phyloP scores from a whole-genome alignment of 2,329 filamentous ascomycete species.

The Colletotrichum paranaense region DNA sequence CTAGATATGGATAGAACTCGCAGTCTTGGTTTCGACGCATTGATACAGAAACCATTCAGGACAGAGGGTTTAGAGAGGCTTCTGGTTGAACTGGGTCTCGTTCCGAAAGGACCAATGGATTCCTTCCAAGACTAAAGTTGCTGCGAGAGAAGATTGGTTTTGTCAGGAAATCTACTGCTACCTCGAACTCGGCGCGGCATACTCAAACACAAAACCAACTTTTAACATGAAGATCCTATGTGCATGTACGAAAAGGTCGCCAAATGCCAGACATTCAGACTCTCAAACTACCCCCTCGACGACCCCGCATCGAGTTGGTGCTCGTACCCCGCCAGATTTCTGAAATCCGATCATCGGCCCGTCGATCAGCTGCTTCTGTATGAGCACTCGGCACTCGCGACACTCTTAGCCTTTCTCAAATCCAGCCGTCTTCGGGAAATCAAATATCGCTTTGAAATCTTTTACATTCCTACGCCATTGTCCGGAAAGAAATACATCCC shows the following conservation, averaged over 20 bases:
- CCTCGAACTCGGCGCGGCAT: neutral
- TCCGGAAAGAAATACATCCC: neutral
- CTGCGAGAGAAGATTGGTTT: neutral
- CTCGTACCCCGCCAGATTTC: neutral
- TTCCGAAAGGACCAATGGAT: neutral
- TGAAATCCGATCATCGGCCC: neutral
- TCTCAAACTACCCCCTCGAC: too few species aligned
- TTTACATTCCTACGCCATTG: neutral
- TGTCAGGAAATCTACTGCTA: neutral
- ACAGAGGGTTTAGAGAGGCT: neutral
- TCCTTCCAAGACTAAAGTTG: neutral
- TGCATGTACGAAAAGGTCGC: neutral
- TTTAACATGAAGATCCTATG: neutral
- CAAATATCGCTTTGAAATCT: neutral
- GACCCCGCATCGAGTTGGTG: neutral
- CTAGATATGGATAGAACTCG: neutral
- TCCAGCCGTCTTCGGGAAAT: neutral
- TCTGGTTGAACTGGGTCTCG: neutral
- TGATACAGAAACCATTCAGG: neutral
- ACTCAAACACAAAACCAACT: neutral
- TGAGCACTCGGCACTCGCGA: neutral
- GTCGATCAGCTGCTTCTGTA: neutral
- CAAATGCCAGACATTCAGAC: neutral
- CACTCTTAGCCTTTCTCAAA: neutral
- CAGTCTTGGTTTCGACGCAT: neutral